These are phyloP conservation scores for Sphaerulina populicola DNA, from an alignment of 2,329 filamentous ascomycete genomes.

Conservation along the genomic window DNA sequence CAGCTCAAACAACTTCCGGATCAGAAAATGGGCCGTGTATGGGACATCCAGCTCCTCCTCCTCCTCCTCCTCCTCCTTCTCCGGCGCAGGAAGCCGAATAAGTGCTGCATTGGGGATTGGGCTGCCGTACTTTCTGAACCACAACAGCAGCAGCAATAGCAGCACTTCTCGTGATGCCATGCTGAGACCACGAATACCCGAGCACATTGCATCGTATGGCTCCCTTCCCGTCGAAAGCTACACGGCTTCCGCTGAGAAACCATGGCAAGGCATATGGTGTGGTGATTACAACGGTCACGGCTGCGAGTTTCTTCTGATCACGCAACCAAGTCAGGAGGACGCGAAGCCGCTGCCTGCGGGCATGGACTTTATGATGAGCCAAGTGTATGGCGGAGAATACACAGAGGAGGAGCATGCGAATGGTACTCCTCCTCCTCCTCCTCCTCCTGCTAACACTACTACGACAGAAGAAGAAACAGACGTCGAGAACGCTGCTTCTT, in stretches of 20 bases:
- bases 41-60: slow-evolving; percentile 27
- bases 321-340: slow-evolving; percentile 56
- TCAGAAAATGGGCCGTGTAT: slow-evolving; percentile 70
- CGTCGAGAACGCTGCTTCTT: not conserved
- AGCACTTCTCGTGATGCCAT: slow-evolving; percentile 25
- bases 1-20: slow-evolving; percentile 62
- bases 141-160: slow-evolving; percentile 9
- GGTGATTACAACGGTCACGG: slow-evolving; percentile 85
- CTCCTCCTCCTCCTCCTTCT: slow-evolving; percentile 30
- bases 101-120: slow-evolving; percentile 27
- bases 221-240: slow-evolving; percentile 69
- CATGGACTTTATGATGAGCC: slow-evolving; percentile 28
- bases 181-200: slow-evolving; percentile 43
- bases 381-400: slow-evolving; percentile 27
- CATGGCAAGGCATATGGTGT: slow-evolving; percentile 84
- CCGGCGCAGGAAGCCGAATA: slow-evolving; percentile 21
- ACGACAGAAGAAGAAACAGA: slow-evolving; percentile 1
- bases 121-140: slow-evolving; percentile 19
- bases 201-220: slow-evolving; percentile 55
- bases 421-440: too few species aligned
- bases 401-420: not conserved
- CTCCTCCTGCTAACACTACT: not conserved
- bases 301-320: slow-evolving; percentile 75
- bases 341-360: slow-evolving; percentile 35
- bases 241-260: slow-evolving; percentile 68